phyloP scores from a whole-genome alignment of 306 rosid species.

The Cucurbita moschata region DNA sequence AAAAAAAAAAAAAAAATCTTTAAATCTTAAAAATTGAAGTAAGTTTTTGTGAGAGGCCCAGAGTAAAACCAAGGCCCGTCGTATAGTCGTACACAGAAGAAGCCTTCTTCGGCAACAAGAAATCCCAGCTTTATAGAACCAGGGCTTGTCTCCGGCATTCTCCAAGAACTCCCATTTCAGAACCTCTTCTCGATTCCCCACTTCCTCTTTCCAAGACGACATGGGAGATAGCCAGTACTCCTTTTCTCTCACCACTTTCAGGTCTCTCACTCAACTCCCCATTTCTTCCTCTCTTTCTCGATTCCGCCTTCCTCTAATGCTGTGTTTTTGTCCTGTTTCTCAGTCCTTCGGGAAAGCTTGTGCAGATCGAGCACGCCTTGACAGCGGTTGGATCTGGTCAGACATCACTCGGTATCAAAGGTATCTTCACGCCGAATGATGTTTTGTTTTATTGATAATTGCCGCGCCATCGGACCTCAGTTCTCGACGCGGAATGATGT shows the following conservation, averaged over 20 bases:
- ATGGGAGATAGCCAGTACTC: slow-evolving; percentile 48
- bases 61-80: not conserved
- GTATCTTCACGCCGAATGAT: slow-evolving; percentile 13
- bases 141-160: not conserved
- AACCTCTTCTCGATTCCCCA: not conserved
- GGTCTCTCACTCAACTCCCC: slow-evolving; percentile 7
- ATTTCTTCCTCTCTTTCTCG: not conserved
- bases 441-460: not conserved
- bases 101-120: slow-evolving; percentile 12
- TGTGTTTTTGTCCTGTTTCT: not conserved
- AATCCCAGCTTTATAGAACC: not conserved
- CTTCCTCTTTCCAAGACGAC: not conserved
- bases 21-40: too few species aligned
- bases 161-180: not conserved
- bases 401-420: slow-evolving; percentile 93
- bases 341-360: slow-evolving; percentile 96
- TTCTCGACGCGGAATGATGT: not conserved
- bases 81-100: not conserved
- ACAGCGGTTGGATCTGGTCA: slow-evolving; percentile 96
- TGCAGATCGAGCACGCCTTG: slow-evolving; percentile 95
- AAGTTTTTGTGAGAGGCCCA: not conserved
- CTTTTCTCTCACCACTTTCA: slow-evolving; percentile 44
- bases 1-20: too few species aligned
- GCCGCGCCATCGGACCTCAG: not conserved
- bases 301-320: not conserved